Percentiles rank a stretch among this genome's conserved stretches.
These are phyloP conservation scores for Pestalotiopsis sp. DNA, from an alignment of 2,329 filamentous ascomycete genomes.

Conservation along the genomic window DNA sequence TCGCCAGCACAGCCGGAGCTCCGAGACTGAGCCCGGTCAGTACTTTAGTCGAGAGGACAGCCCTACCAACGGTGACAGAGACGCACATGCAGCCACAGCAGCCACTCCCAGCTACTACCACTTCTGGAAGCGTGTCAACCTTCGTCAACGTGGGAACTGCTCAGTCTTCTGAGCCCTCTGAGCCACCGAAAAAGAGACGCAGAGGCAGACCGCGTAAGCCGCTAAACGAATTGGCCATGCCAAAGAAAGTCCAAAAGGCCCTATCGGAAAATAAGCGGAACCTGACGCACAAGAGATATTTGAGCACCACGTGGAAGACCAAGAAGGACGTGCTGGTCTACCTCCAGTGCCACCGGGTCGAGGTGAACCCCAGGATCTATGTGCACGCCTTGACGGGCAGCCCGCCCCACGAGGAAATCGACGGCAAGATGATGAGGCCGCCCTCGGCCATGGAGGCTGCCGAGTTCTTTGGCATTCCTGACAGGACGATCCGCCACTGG, in stretches of 20 bases:
- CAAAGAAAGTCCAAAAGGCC: background rate
- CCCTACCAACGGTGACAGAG: too few relatives aligned
- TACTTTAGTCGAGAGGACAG: too few relatives aligned
- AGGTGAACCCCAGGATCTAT: background rate
- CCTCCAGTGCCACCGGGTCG: background rate
- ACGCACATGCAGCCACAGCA: too few relatives aligned
- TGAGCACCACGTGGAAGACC: background rate
- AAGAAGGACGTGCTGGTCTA: background rate
- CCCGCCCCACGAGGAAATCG: background rate
- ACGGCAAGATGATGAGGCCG: background rate
- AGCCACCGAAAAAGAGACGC: background rate
- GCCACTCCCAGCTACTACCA: too few relatives aligned
- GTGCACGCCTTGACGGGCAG: background rate
- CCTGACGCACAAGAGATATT: background rate
- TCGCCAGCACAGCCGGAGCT: too few relatives aligned
- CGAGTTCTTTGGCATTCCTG: background rate
- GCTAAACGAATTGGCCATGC: background rate
- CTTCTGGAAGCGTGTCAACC: background rate
- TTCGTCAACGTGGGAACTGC: background rate
- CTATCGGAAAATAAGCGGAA: background rate
- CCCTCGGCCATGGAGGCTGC: background rate
- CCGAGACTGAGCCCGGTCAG: too few relatives aligned
- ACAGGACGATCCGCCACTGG: background rate
- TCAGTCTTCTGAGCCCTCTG: background rate
- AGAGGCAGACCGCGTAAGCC: background rate